Evolutionary conservation across 306 rosid species (phyloP), one percentile per base, ranked within the genome.

Genomic region (Sindora glabra): DNA sequence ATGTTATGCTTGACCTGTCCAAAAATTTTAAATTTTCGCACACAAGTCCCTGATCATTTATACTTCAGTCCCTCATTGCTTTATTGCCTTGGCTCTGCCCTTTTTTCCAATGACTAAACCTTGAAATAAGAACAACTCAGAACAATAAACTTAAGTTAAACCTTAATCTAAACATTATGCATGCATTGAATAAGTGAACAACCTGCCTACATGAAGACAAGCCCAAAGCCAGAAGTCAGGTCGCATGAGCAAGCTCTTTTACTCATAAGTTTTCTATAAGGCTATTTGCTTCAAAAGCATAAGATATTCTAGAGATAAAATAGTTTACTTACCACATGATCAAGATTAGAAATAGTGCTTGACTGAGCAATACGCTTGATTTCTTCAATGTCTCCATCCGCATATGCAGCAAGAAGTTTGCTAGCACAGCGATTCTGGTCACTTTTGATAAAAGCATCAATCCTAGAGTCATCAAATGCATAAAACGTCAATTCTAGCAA

Each of bases 351-450:
- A 67, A 92, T 60, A 44, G 81, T 17, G 50, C 88, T 76, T 5
- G 96, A 88, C 61, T 80, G 91, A 62, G 77, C 85, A 58, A 83
- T 22, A 5, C 79, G 85, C 74, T 86, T 83, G 70, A 92, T 88
- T 78, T 92, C 96, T 79, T 92, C 96, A 42, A 71, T 56, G 42
- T 88, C 82, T 45, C 98, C 98, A 45, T 82, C 95, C 1, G 55
- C 63, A 73, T 88, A 92, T 10, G 90, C 98, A 54, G 92, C 64
- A 29, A 92, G 83, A 61, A 92, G 79, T 77, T 81, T 92, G 76
- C 77, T 78, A 50, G 95, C 89, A 73, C 80, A 82, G 40, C 86
- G 88, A 27, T 64, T 76, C 39, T 92, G 96, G 69, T 92, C 95
- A 47, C 87, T 92, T 47, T 77, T 74, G 58, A 78, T 40, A 77